These are phyloP conservation scores for Chloropicon primus DNA, from an alignment of 139 green algal species.

Conservation along the genomic window DNA sequence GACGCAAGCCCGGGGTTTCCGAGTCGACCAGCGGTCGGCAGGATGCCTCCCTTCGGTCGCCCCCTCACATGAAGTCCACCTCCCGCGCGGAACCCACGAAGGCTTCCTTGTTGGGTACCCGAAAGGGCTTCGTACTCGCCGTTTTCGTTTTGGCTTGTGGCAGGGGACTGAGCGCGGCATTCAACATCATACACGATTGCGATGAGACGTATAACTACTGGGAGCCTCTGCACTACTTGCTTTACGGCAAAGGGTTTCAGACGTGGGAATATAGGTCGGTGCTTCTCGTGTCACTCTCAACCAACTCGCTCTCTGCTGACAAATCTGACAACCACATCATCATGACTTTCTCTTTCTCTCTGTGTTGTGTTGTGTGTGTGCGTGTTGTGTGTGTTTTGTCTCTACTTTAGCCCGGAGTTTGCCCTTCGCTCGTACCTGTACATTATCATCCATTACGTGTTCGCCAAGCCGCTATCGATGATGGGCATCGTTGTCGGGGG, in stretches of 20 bases:
- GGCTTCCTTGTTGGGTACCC: background rate
- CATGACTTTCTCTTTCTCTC: background rate
- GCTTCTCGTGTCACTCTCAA: background rate
- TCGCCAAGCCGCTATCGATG: slow-evolving; percentile 15
- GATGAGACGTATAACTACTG: slow-evolving; percentile 86
- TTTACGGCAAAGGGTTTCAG: slow-evolving; percentile 61
- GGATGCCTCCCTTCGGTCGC: too few relatives aligned
- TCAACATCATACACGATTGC: slow-evolving; percentile 81
- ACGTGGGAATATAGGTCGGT: slow-evolving; percentile 74
- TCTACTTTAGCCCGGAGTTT: slow-evolving; percentile 38
- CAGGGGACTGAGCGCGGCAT: background rate
- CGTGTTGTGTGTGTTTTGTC: background rate
- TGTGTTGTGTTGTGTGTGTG: background rate
- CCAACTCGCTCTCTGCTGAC: background rate
- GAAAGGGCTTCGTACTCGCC: background rate
- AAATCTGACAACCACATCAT: background rate
- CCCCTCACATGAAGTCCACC: background rate
- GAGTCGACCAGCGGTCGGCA: too few relatives aligned
- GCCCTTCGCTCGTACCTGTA: slow-evolving; percentile 70
- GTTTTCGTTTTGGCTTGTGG: background rate
- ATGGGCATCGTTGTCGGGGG: slow-evolving; percentile 16
- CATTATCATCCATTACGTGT: slow-evolving; percentile 46
- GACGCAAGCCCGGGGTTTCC: too few relatives aligned
- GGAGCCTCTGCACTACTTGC: slow-evolving; percentile 73
- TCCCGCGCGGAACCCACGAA: background rate